Percentiles rank a stretch among this genome's conserved stretches.
Evolutionary conservation across 208 protist genomes (phyloP).

Genomic region (Perkinsela sp.): DNA sequence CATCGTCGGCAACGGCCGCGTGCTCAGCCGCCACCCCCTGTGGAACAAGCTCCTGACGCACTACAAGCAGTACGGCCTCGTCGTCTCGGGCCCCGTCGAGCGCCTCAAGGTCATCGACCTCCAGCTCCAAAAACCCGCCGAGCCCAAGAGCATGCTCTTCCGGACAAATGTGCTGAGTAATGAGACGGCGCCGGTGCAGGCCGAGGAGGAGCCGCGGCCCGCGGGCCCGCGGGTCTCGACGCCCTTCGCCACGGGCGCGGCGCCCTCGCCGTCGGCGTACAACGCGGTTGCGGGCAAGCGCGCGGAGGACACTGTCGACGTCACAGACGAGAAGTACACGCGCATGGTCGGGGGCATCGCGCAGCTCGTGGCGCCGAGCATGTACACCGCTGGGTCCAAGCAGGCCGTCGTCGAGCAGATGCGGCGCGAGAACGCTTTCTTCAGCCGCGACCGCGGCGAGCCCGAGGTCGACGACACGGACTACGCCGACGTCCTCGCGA

Average conservation of each 20-base stretch:
- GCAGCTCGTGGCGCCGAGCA: not conserved
- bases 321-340: not conserved
- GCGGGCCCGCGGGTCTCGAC: not conserved
- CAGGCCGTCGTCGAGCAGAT: not conserved
- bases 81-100: slow-evolving; percentile 52
- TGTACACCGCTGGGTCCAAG: not conserved
- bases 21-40: slow-evolving; percentile 38
- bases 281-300: not conserved
- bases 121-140: not conserved
- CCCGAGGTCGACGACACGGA: not conserved
- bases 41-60: slow-evolving; percentile 66
- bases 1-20: slow-evolving; percentile 75
- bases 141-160: not conserved
- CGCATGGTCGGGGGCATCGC: not conserved
- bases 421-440: not conserved
- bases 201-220: not conserved
- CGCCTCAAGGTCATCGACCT: slow-evolving; percentile 15
- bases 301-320: not conserved
- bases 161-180: not conserved
- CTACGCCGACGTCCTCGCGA: not conserved
- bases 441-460: not conserved
- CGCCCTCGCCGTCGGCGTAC: not conserved
- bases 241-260: not conserved
- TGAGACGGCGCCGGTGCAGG: not conserved
- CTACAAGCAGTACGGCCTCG: slow-evolving; percentile 27